Evolutionary conservation across 305 asterid species (phyloP).

Genomic region (Fraxinus greggii): DNA sequence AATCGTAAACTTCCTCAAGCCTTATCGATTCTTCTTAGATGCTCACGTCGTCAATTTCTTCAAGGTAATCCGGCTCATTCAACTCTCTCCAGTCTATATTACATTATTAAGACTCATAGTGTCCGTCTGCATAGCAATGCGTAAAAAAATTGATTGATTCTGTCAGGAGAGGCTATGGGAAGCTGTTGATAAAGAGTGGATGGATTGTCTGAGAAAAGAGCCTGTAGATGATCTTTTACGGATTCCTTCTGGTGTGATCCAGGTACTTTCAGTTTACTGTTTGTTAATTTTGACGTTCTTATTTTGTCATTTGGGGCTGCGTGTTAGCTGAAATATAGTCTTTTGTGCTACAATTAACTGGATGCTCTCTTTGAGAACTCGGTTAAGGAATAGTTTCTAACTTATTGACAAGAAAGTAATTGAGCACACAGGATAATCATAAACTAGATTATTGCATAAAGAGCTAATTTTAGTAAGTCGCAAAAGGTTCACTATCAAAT

Average conservation of each 20-base stretch:
- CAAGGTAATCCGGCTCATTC: slow-evolving; percentile 39
- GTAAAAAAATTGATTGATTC: background rate
- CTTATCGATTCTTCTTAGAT: slow-evolving; percentile 63
- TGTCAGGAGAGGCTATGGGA: slow-evolving; percentile 82
- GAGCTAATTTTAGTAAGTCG: background rate
- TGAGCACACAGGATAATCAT: background rate
- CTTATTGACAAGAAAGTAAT: background rate
- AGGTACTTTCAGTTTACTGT: slow-evolving; percentile 33
- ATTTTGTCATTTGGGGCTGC: background rate
- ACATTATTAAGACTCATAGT: background rate
- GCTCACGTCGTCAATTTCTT: slow-evolving; percentile 84
- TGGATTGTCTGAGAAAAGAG: slow-evolving; percentile 69
- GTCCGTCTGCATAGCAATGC: background rate
- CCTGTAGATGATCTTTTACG: slow-evolving; percentile 57
- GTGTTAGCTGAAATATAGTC: background rate
- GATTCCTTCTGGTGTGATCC: slow-evolving; percentile 69
- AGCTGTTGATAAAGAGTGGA: slow-evolving; percentile 79
- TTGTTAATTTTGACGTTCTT: background rate
- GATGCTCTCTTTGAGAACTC: background rate
- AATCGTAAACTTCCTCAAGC: slow-evolving; percentile 57
- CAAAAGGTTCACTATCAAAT: background rate
- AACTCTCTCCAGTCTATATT: background rate
- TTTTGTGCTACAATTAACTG: background rate
- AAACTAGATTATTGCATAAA: background rate
- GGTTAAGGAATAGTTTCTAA: background rate